Base-by-base conservation (phyloP, 805 yeast species). In the Groenewaldozyma salmanticensis region DNA sequence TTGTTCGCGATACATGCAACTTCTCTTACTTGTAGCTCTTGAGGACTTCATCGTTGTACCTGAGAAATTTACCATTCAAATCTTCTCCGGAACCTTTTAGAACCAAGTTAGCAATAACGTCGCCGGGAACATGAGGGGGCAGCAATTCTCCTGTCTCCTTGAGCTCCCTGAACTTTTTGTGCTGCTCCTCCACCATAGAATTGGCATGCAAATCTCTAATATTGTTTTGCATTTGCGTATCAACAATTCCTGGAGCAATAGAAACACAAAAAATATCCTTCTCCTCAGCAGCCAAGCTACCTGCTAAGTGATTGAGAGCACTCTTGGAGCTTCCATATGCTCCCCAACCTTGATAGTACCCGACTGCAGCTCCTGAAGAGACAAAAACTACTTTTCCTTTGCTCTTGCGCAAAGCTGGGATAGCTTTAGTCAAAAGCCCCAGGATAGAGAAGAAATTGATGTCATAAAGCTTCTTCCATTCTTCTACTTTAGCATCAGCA, bases 281-380 rank as follows among this genome's bases (percentile, higher is more conserved):
- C 55, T 82, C 87, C 53, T 87, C 96, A 4, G 63, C 66, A 1
- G 84, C 80, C 13, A 90, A 58, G 11, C 83, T 75, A 36, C 64
- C 55, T 4, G 84, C 77, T 39, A 86, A 71, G 52, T 80, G 87
- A 59, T 90, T 87, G 38, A 90, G 57, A 0, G 96, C 95, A 0
- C 96, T 96, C 59, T 90, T 90, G 4, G 95, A 79, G 3, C 88
- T 66, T 1, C 96, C 95, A 53, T 90, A 90, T 4, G 95, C 94
- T 15, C 81, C 81, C 96, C 96, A 90, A 0, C 86, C 92, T 47
- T 68, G 72, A 48, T 67, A 71, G 16, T 78, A 64, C 40, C 68
- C 72, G 1, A 71, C 69, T 16, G 94, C 72, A 1, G 97, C 96
- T 4, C 96, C 96, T 1, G 95, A 84, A 16, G 94, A 82, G 0